Evolutionary conservation across 2,329 filamentous ascomycete genomes (phyloP).

Genomic region (Ophiocordyceps sinensis): DNA sequence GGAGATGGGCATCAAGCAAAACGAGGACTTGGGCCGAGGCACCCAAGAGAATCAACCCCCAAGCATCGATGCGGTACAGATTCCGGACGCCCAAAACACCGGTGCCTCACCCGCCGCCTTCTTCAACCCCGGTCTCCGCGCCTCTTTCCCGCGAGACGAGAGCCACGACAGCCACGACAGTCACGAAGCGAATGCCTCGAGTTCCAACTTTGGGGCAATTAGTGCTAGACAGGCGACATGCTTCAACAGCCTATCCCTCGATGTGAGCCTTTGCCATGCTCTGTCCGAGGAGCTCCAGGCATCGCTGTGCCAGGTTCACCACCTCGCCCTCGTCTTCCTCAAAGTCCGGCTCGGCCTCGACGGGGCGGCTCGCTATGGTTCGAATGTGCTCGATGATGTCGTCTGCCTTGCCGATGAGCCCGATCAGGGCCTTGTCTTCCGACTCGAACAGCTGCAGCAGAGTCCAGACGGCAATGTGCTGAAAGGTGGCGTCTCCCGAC

Average conservation of each 20-base stretch:
- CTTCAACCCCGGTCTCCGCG: background rate
- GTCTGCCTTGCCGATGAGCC: constrained; percentile 75
- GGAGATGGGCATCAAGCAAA: constrained; percentile 6
- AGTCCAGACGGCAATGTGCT: constrained; percentile 98
- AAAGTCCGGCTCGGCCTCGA: constrained; percentile 75
- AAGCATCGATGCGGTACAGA: too few relatives aligned
- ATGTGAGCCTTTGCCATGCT: constrained; percentile 65
- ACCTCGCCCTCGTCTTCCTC: constrained; percentile 88
- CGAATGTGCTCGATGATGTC: constrained; percentile 89
- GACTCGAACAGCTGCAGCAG: constrained; percentile 90
- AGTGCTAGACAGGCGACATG: too few relatives aligned
- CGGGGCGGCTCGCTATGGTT: constrained; percentile 74
- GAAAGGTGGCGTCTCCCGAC: constrained; percentile 91
- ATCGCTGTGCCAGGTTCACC: constrained; percentile 77
- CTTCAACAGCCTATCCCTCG: constrained; percentile 43
- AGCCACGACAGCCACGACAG: too few relatives aligned
- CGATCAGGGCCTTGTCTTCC: constrained; percentile 78
- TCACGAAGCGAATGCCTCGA: too few relatives aligned
- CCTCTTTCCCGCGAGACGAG: background rate
- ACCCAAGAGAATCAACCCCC: background rate
- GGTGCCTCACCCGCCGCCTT: constrained; percentile 5
- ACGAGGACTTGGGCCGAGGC: background rate
- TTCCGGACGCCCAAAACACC: constrained; percentile 16
- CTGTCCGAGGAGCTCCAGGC: constrained; percentile 72
- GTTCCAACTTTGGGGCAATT: too few relatives aligned